Conservation (phyloP, 2,329 filamentous ascomycete species). For the Cercospora zeae-maydis region DNA sequence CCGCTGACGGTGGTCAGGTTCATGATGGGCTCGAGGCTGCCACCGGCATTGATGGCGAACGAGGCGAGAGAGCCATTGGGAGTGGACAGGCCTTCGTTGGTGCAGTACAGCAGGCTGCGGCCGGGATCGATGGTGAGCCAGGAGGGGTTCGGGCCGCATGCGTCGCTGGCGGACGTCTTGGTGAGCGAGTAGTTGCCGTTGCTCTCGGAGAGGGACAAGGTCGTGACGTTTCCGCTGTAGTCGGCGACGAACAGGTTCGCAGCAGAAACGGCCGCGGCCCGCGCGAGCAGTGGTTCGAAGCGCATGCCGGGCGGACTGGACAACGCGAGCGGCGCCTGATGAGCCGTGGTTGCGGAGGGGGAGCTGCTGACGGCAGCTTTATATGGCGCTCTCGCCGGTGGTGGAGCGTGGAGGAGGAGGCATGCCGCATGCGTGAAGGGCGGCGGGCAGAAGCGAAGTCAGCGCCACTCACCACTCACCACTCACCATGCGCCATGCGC, state of each 20-base stretch:
- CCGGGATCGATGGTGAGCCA: slow-evolving; percentile 58
- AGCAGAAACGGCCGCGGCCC: slow-evolving; percentile 27
- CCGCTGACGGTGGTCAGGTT: slow-evolving; percentile 38
- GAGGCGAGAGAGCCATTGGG: slow-evolving; percentile 50
- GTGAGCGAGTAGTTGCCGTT: slow-evolving; percentile 41
- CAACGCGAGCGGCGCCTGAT: background rate
- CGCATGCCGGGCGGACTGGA: slow-evolving; percentile 13
- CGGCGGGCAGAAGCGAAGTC: background rate
- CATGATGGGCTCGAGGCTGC: slow-evolving; percentile 38
- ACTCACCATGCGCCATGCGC: background rate
- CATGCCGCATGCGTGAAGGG: background rate
- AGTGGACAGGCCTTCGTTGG: slow-evolving; percentile 54
- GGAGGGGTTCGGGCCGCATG: slow-evolving; percentile 55
- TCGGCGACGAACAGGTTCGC: slow-evolving; percentile 44
- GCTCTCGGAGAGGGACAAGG: slow-evolving; percentile 37
- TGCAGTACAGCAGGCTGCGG: slow-evolving; percentile 54
- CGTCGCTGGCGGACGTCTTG: slow-evolving; percentile 43
- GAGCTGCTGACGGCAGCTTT: background rate
- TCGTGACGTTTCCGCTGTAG: slow-evolving; percentile 46
- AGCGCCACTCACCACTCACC: background rate
- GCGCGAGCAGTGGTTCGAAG: slow-evolving; percentile 18
- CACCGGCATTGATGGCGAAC: slow-evolving; percentile 40
- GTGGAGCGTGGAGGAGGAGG: background rate
- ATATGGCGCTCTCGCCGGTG: background rate
- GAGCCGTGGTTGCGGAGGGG: background rate